Base-by-base conservation (phyloP, 2,329 filamentous ascomycete genomes). In the Tricladium varicosporioides region DNA sequence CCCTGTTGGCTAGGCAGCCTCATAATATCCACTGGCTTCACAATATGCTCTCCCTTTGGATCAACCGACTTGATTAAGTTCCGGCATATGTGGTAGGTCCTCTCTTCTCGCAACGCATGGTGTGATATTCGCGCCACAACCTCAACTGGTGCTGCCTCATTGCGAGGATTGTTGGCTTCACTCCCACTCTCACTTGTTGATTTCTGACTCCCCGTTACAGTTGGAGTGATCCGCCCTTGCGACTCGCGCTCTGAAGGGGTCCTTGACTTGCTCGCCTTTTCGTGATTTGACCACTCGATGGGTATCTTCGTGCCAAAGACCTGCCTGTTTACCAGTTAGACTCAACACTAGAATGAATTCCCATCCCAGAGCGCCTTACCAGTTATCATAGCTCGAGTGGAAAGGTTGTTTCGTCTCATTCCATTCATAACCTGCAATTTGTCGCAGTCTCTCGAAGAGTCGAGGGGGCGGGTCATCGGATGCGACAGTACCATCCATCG, bases 361-460 rank as follows among this genome's bases (percentile, higher is more conserved):
- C 18, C 47, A 31, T 57, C 2, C 19, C 33, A 10, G 8, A 15
- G 42, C 7, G 51, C 67, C 74, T 67, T 76, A 85, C 91, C 92
- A 97, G 76, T 92, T 92, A 72, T 95, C 91, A 74, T 96, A 97
- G 66, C 86, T 91, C 51, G 82, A 82, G 69, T 86, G 84, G 55
- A 81, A 76, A 10, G 83, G 82, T 22, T 73, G 72, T 56, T 69
- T 71, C 13, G 81, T 79, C 63, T 89, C 87, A 72, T 92, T 87
- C 89, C 89, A 92, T 5, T 81, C 84, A 70, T 91, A 92, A 53
- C 88, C 88, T 47, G 86, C 80, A 62, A 92, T 80, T 70, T 90
- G 87, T 60, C 83, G 80, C 63, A 92, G 78, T 51, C 89, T 83
- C 71, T 92, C 87, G 65, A 86, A 88, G 53, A 92, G 80, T 66